A percentile compares a stretch with the other conserved stretches of the same genome.
Evolutionary conservation across 2,329 filamentous ascomycete genomes (phyloP).

Genomic region (Pseudogymnoascus pannorum): DNA sequence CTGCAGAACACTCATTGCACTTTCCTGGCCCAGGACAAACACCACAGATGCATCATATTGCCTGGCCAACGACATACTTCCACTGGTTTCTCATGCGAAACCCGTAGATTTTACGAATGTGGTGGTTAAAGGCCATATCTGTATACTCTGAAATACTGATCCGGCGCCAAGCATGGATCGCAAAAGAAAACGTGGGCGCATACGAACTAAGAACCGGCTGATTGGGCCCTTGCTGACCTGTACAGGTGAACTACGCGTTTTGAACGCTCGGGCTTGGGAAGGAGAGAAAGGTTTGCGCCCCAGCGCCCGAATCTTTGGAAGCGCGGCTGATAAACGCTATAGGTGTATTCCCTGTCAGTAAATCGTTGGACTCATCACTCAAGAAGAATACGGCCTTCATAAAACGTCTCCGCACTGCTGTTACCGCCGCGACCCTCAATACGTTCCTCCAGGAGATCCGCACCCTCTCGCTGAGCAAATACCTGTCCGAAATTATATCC

Average conservation of each 20-base stretch:
- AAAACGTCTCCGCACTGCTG: constrained; percentile 84
- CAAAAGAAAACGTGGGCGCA: constrained; percentile 52
- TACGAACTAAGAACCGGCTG: background rate
- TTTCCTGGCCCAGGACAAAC: constrained; percentile 11
- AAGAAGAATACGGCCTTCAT: constrained; percentile 99
- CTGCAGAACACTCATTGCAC: background rate
- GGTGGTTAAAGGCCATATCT: constrained; percentile 25
- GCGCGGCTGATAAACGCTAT: constrained; percentile 23
- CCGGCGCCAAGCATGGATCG: constrained; percentile 50
- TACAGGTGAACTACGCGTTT: constrained; percentile 78
- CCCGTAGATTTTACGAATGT: constrained; percentile 30
- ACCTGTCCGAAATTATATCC: constrained; percentile 92
- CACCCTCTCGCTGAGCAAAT: constrained; percentile 87
- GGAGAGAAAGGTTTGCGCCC: constrained; percentile 66
- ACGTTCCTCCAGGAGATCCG: constrained; percentile 88
- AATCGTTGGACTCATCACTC: constrained; percentile 83
- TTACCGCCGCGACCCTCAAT: constrained; percentile 68
- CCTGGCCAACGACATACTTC: constrained; percentile 25
- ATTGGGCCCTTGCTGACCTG: background rate
- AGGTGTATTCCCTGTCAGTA: constrained; percentile 74
- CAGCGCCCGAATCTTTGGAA: background rate
- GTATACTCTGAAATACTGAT: constrained; percentile 21
- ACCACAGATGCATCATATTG: constrained; percentile 30
- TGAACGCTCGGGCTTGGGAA: constrained; percentile 83
- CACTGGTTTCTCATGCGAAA: constrained; percentile 26